Percentiles rank a stretch among this genome's conserved stretches.
These are phyloP conservation scores for Podaxis mareebaensis DNA, from an alignment of 768 basidiomycete species.

Conservation along the genomic window DNA sequence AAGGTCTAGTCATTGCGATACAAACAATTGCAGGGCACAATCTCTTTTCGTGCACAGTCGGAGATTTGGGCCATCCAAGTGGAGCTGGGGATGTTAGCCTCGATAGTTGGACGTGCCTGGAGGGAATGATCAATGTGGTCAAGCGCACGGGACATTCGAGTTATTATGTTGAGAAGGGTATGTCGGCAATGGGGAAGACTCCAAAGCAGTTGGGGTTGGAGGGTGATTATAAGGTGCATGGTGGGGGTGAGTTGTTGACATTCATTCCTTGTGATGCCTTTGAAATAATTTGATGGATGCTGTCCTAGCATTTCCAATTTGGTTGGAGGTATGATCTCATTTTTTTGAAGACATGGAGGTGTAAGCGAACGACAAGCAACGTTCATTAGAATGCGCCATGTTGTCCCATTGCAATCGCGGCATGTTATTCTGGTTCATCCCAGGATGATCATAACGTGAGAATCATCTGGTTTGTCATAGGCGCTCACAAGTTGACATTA, in stretches of 20 bases:
- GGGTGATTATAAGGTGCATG: conserved; percentile 62
- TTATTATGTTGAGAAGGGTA: conserved; percentile 85
- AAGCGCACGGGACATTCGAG: conserved; percentile 81
- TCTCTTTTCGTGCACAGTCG: conserved; percentile 81
- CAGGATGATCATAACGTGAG: conserved; percentile 78
- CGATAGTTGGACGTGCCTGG: conserved; percentile 77
- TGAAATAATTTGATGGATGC: conserved; percentile 12
- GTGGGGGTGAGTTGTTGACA: conserved; percentile 63
- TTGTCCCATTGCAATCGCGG: conserved; percentile 77
- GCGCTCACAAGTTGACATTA: neutral
- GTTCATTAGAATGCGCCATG: conserved; percentile 69
- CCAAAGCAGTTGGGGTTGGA: conserved; percentile 72
- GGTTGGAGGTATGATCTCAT: conserved; percentile 62
- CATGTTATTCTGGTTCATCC: conserved; percentile 81
- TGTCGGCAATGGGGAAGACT: conserved; percentile 81
- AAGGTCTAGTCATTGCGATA: conserved; percentile 79
- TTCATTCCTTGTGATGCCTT: neutral
- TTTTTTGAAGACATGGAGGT: neutral
- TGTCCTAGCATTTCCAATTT: conserved; percentile 74
- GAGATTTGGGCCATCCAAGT: conserved; percentile 67
- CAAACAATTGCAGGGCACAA: conserved; percentile 79
- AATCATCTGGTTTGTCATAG: too few species aligned
- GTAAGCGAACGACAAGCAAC: neutral
- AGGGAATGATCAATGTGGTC: conserved; percentile 80
- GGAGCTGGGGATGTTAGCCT: conserved; percentile 76